Evolutionary conservation across 2,329 filamentous ascomycete genomes (phyloP), one percentile per base, ranked within the genome.

Genomic region (Claviceps digitariae): DNA sequence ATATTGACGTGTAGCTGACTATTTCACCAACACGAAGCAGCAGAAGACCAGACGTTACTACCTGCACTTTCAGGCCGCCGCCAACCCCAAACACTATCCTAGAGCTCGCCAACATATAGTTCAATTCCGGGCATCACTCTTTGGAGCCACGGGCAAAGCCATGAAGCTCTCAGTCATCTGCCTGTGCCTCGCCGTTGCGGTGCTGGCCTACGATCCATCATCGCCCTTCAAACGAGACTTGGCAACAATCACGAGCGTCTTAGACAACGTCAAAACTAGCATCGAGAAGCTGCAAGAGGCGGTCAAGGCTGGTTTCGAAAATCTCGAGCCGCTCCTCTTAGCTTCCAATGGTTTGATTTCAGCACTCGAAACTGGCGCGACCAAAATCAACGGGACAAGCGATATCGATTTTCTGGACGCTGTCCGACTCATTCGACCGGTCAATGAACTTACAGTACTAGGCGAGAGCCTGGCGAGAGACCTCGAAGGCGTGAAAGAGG

Each of bases 161-260:
- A 52, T 52, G 51, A 52, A 48, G 51, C 23, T 41, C 31, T 41
- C 62, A 61, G 34, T 64, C 64, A 15, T 48, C 29, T 5, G 17
- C 6, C 31, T 45, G 3, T 43, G 51, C 44, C 23, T 52, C 12
- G n/a, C 34, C 13, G 44, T 21, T 12, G 17, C 29, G 45, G 51
- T 44, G 20, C 36, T 52, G 23, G 51, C 43, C 34, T 29, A 48
- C 21, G 12, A 47, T 13, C 12, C 44, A 21, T 12, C 23, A 2
- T 7, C 25, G 8, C 9, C 31, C 9, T 8, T 25, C 21, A 40
- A 23, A 41, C 44, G 51, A 29, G 44, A 52, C 43, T 10, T 52
- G n/a, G 21, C 31, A 3, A 52, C 51, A 4, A 48, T 52, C 23
- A 48, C 44, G 4, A 9, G 23, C 20, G 34, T 48, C 4, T 29